Evolutionary conservation across 2,329 filamentous ascomycete species (phyloP).

Genomic region (Neonectria punicea): DNA sequence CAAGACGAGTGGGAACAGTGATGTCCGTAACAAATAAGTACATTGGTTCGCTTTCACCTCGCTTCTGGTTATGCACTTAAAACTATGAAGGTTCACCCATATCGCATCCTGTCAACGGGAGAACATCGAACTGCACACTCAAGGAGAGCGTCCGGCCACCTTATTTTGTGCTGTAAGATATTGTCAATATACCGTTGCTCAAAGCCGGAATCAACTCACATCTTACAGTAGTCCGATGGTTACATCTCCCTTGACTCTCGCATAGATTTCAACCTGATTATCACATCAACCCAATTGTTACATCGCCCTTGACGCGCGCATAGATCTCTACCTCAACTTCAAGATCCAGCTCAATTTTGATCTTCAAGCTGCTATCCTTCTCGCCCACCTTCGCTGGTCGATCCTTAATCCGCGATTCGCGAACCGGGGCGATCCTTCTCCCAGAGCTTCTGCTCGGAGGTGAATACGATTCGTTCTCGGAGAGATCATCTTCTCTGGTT

Average conservation of each 20-base stretch:
- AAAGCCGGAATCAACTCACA: background rate
- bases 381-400: background rate
- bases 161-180: background rate
- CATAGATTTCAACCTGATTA: background rate
- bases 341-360: background rate
- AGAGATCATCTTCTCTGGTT: background rate
- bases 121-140: too few relatives aligned
- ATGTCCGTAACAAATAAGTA: too few relatives aligned
- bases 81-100: too few relatives aligned
- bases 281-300: background rate
- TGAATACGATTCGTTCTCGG: background rate
- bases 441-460: background rate
- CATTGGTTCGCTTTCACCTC: too few relatives aligned
- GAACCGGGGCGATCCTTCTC: background rate
- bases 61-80: too few relatives aligned
- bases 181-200: background rate
- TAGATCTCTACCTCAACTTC: background rate
- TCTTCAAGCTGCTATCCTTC: background rate
- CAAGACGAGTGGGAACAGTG: too few relatives aligned
- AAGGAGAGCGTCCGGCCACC: background rate
- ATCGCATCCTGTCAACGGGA: too few relatives aligned
- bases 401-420: background rate
- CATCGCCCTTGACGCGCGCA: background rate
- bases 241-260: background rate
- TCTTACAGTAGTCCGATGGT: background rate